Percentiles rank a stretch among this genome's conserved stretches.
Conservation (phyloP, 2,329 filamentous ascomycete species). For the Aspergillus chevalieri region DNA sequence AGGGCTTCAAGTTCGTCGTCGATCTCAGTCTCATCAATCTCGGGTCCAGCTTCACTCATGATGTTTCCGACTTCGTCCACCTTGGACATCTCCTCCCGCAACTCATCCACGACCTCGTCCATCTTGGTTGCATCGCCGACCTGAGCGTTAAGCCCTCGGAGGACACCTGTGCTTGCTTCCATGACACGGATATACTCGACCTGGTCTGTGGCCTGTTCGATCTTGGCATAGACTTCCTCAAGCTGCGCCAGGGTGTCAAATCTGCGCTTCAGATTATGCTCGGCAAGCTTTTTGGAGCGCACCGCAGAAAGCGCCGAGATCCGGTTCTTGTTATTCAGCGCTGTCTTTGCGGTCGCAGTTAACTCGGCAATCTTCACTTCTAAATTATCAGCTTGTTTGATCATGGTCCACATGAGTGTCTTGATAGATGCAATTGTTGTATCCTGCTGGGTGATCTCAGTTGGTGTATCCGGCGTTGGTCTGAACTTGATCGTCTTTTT, state of each 20-base stretch:
- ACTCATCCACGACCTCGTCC: constrained; percentile 65
- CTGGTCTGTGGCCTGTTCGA: constrained; percentile 80
- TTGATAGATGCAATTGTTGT: constrained; percentile 73
- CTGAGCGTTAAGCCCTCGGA: constrained; percentile 67
- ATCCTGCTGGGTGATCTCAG: constrained; percentile 69
- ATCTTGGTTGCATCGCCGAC: constrained; percentile 72
- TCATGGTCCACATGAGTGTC: constrained; percentile 63
- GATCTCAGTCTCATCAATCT: constrained; percentile 73
- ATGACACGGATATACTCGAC: constrained; percentile 78
- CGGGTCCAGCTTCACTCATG: constrained; percentile 57
- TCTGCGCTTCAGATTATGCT: constrained; percentile 65
- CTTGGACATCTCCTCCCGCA: constrained; percentile 73
- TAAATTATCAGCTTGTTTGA: constrained; percentile 60
- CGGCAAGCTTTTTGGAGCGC: constrained; percentile 74
- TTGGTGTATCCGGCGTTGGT: constrained; percentile 40
- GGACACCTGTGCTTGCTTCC: constrained; percentile 66
- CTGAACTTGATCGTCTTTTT: constrained; percentile 69
- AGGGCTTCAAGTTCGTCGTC: constrained; percentile 80
- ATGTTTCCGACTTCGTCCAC: constrained; percentile 77
- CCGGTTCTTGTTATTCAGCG: constrained; percentile 67
- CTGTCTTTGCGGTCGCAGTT: constrained; percentile 57
- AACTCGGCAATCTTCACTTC: constrained; percentile 47
- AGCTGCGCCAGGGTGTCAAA: constrained; percentile 71
- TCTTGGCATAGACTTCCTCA: constrained; percentile 73
- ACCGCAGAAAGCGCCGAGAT: constrained; percentile 71